Base-by-base conservation (phyloP, 1,284 basidiomycete species). In the Apiotrichum laibachii region DNA sequence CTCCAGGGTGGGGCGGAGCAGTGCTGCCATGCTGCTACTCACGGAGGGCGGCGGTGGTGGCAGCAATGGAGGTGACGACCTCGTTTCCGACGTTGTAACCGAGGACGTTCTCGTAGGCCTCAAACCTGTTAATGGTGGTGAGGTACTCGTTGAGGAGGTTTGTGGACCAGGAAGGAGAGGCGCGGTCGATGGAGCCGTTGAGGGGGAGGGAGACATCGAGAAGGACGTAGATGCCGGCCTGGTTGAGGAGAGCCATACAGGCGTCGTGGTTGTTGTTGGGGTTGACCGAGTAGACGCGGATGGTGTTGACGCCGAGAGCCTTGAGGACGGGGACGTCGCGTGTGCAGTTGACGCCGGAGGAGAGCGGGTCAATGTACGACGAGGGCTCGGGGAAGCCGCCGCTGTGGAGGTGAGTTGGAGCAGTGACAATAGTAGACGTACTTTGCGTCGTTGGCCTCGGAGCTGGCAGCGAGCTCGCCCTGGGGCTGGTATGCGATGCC, bases 401-500 rank as follows among this genome's bases (percentile, higher is more conserved):
- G 59, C 75, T 76, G 64, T 12, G n/a, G 9, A 8, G 34, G 13
- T 31, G 44, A 10, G 40, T 45, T 21, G 15, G 51, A 22, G 53
- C 42, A 54, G 10, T 13, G 39, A 47, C n/a, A 34, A 37, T 43
- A 47, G 12, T 12, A 10, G 1, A 69, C 76, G 53, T 57, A 78
- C 76, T 79, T 77, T 2, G 65, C 72, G 10, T 83, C 79, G 70
- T 89, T 86, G 7, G 82, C 76, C 48, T 78, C 78, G 19, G 72
- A 72, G 54, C 65, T 79, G 7, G 62, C 70, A 15, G 78, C 72
- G 60, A 80, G 61, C 80, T 70, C 67, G 82, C 91, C 92, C 75
- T 92, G 88, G 60, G 86, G 85, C 76, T 95, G 92, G 78, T 96
- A 96, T 26, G 90, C 90, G 58, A 94, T 80, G 58, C 92, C 92